Evolutionary conservation across 352 stramenopile species (phyloP).

Genomic region (Phytophthora europaea): DNA sequence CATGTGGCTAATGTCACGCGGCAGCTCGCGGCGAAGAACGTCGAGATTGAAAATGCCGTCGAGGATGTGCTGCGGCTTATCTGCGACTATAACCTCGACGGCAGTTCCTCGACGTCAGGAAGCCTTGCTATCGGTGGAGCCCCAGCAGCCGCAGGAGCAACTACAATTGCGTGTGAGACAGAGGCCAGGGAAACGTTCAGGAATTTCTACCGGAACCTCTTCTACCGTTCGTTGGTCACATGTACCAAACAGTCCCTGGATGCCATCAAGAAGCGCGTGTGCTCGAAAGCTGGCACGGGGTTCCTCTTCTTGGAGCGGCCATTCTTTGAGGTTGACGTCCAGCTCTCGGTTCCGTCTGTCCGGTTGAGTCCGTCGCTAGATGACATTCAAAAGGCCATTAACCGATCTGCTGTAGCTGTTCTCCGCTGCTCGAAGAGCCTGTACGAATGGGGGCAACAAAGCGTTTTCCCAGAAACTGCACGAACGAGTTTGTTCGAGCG

Average conservation of each 20-base stretch:
- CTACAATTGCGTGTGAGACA: slow-evolving; percentile 39
- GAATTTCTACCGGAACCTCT: slow-evolving; percentile 84
- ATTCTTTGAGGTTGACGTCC: slow-evolving; percentile 91
- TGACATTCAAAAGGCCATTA: slow-evolving; percentile 89
- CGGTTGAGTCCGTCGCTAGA: slow-evolving; percentile 84
- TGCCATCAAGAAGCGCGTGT: slow-evolving; percentile 87
- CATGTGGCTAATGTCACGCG: slow-evolving; percentile 71
- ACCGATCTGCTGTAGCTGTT: slow-evolving; percentile 79
- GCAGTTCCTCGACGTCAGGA: slow-evolving; percentile 8
- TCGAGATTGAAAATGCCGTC: slow-evolving; percentile 89
- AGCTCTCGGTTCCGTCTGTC: slow-evolving; percentile 85
- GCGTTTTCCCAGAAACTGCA: slow-evolving; percentile 56
- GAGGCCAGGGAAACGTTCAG: slow-evolving; percentile 63
- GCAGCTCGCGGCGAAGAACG: slow-evolving; percentile 81
- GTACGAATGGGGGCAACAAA: slow-evolving; percentile 84
- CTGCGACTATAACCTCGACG: slow-evolving; percentile 76
- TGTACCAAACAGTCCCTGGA: slow-evolving; percentile 85
- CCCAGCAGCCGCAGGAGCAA: not conserved
- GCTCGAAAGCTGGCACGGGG: slow-evolving; percentile 77
- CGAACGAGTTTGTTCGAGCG: slow-evolving; percentile 83
- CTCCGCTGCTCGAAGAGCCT: slow-evolving; percentile 86
- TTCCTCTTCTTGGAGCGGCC: slow-evolving; percentile 88
- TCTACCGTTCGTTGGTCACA: slow-evolving; percentile 85
- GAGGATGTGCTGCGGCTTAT: slow-evolving; percentile 82
- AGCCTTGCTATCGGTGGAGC: not conserved